Evolutionary conservation across 139 green algal genomes (phyloP).

Genomic region (Nannochloris sp.): DNA sequence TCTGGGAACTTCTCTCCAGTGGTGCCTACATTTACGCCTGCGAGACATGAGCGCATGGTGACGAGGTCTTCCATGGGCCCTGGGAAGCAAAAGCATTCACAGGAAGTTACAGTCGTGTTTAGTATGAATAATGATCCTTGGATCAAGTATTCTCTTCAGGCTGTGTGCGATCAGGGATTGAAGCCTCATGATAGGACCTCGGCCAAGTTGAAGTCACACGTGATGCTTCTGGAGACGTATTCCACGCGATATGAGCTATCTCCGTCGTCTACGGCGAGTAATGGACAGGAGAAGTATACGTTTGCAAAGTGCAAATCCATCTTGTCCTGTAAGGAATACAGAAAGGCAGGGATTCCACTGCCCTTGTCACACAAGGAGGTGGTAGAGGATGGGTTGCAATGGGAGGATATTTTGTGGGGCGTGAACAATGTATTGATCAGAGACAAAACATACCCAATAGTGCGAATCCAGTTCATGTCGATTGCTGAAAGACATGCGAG

Average conservation of each 20-base stretch:
- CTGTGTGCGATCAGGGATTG: constrained; percentile 82
- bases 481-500: neutral
- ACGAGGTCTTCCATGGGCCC: constrained; percentile 48
- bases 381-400: constrained; percentile 45
- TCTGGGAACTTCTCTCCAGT: constrained; percentile 28
- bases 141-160: constrained; percentile 87
- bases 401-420: constrained; percentile 72
- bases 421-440: constrained; percentile 38
- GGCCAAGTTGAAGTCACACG: constrained; percentile 63
- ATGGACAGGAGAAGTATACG: constrained; percentile 40
- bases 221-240: constrained; percentile 79
- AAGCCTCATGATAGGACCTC: constrained; percentile 79
- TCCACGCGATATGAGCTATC: neutral
- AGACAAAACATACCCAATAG: constrained; percentile 41
- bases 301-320: constrained; percentile 41
- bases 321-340: constrained; percentile 41
- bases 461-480: constrained; percentile 62
- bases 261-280: too few species aligned
- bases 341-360: constrained; percentile 52
- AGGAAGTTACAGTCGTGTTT: constrained; percentile 88
- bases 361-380: constrained; percentile 41
- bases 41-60: constrained; percentile 49
- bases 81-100: constrained; percentile 14
- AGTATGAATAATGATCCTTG: constrained; percentile 94
- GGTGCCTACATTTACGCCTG: constrained; percentile 70